phyloP scores from a whole-genome alignment of 306 rosid genomes.

The Alnus glutinosa region DNA sequence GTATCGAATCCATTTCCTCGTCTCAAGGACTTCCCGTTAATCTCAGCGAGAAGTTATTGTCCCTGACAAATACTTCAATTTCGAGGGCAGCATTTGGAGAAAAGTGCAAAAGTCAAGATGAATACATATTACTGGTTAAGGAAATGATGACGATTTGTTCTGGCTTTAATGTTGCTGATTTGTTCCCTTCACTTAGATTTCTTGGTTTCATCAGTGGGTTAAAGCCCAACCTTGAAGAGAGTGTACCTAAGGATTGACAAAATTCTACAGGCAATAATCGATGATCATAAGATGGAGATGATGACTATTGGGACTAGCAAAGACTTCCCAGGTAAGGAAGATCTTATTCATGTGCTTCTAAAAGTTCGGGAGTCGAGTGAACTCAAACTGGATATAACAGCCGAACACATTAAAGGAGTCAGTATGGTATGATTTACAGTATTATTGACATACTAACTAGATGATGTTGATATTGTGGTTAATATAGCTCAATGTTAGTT shows the following conservation, averaged over 20 bases:
- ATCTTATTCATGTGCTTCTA: constrained; percentile 35
- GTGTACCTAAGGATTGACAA: constrained; percentile 7
- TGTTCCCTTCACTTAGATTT: constrained; percentile 35
- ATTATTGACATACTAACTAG: neutral
- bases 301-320: neutral
- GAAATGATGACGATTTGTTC: neutral
- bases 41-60: constrained; percentile 3
- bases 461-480: neutral
- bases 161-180: constrained; percentile 17
- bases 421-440: constrained; percentile 22
- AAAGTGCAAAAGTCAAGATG: constrained; percentile 19
- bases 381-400: neutral
- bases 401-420: constrained; percentile 31
- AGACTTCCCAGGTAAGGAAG: constrained; percentile 1
- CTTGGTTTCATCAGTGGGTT: constrained; percentile 18
- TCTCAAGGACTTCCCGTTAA: neutral
- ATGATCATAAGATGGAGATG: neutral
- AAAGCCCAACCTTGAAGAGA: constrained; percentile 1
- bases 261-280: constrained; percentile 29
- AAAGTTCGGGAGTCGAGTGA: constrained; percentile 19
- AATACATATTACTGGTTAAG: neutral
- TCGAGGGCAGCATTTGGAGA: constrained; percentile 26
- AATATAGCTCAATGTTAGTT: neutral
- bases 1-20: neutral
- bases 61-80: neutral